Conservation (phyloP, 768 basidiomycete genomes). For the Phaeotremella skinneri region DNA sequence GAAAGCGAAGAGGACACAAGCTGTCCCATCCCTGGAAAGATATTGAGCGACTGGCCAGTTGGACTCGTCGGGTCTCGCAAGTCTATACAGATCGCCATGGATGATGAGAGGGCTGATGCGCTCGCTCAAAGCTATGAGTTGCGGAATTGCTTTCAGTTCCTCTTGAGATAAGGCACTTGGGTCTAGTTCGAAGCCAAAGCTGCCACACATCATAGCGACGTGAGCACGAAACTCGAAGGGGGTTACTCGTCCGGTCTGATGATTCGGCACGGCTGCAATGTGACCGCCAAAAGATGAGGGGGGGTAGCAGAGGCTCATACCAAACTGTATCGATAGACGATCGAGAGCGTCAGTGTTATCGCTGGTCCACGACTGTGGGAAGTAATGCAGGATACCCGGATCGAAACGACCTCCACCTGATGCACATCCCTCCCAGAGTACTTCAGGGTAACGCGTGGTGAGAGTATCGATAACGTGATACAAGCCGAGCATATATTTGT, state of each 20-base stretch:
- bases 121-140: slow-evolving; percentile 21
- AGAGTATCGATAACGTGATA: slow-evolving; percentile 37
- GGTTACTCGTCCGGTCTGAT: slow-evolving; percentile 24
- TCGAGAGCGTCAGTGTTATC: slow-evolving; percentile 36
- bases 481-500: slow-evolving; percentile 35
- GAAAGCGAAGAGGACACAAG: slow-evolving; percentile 28
- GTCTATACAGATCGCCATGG: slow-evolving; percentile 32
- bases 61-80: slow-evolving; percentile 12
- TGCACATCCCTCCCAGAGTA: slow-evolving; percentile 38
- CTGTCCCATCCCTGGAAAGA: slow-evolving; percentile 14
- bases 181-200: slow-evolving; percentile 42
- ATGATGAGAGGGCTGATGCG: slow-evolving; percentile 27
- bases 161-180: slow-evolving; percentile 15
- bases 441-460: slow-evolving; percentile 32
- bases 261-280: slow-evolving; percentile 34
- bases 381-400: slow-evolving; percentile 34
- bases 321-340: slow-evolving; percentile 34
- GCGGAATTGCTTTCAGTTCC: slow-evolving; percentile 25
- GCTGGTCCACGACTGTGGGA: slow-evolving; percentile 32
- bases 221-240: slow-evolving; percentile 37
- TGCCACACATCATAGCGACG: slow-evolving; percentile 41
- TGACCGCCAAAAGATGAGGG: slow-evolving; percentile 33
- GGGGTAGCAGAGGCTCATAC: slow-evolving; percentile 32
- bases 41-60: slow-evolving; percentile 35
- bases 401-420: slow-evolving; percentile 40